Evolutionary conservation across 208 protist species (phyloP).

Genomic region (Lotmaria passim): DNA sequence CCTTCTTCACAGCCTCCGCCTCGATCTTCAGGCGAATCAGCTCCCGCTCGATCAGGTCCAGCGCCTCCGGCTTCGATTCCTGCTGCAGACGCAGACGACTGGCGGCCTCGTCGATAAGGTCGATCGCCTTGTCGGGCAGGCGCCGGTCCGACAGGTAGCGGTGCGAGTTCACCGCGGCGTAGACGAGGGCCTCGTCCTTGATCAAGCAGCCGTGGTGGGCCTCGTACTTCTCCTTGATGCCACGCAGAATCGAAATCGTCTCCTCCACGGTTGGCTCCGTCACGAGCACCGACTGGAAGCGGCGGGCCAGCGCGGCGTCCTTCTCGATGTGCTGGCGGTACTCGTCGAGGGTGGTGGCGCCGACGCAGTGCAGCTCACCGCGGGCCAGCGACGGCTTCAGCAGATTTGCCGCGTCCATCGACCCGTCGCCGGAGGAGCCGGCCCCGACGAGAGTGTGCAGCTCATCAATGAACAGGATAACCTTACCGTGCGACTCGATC

Average conservation of each 20-base stretch:
- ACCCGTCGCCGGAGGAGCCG: slow-evolving; percentile 90
- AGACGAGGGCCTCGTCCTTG: slow-evolving; percentile 91
- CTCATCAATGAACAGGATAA: slow-evolving; percentile 99
- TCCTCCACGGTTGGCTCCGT: slow-evolving; percentile 96
- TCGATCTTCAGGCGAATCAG: slow-evolving; percentile 94
- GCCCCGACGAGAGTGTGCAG: slow-evolving; percentile 98
- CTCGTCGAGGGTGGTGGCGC: slow-evolving; percentile 98
- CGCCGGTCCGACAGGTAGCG: slow-evolving; percentile 97
- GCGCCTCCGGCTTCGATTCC: slow-evolving; percentile 95
- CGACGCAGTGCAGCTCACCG: slow-evolving; percentile 97
- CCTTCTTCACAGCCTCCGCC: slow-evolving; percentile 92
- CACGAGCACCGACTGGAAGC: slow-evolving; percentile 98
- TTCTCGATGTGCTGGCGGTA: slow-evolving; percentile 98
- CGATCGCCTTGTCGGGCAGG: slow-evolving; percentile 99
- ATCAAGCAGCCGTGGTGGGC: slow-evolving; percentile 91
- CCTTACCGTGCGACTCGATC: slow-evolving; percentile 90
- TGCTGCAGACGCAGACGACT: slow-evolving; percentile 93
- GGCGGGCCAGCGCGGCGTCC: slow-evolving; percentile 98
- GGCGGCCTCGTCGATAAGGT: slow-evolving; percentile 98
- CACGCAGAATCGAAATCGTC: slow-evolving; percentile 98
- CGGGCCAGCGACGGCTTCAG: slow-evolving; percentile 98
- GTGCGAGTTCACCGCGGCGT: slow-evolving; percentile 89
- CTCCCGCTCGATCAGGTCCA: slow-evolving; percentile 95
- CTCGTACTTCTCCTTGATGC: slow-evolving; percentile 95
- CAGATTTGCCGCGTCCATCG: slow-evolving; percentile 99